phyloP scores from a whole-genome alignment of 2,329 filamentous ascomycete species.

The Trichoderma sp. region DNA sequence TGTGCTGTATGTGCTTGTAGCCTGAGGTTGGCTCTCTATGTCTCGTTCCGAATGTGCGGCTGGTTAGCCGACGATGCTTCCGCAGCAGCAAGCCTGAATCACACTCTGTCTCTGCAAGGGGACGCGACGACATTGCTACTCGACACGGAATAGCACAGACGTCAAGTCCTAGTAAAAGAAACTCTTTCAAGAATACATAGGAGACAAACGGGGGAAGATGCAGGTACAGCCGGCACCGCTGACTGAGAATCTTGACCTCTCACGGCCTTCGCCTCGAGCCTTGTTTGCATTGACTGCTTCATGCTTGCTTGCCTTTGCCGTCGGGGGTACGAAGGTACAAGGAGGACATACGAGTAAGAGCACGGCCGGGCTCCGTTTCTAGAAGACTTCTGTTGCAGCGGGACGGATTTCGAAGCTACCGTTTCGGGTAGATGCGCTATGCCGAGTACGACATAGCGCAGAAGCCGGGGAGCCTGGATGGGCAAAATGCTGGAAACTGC shows the following conservation, averaged over 20 bases:
- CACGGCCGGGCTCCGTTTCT: slow-evolving; percentile 9
- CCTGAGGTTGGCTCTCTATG: background rate
- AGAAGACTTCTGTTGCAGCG: slow-evolving; percentile 15
- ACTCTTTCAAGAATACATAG: background rate
- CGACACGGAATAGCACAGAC: too few relatives aligned
- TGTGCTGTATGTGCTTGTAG: background rate
- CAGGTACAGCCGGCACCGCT: background rate
- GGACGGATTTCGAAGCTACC: slow-evolving; percentile 15
- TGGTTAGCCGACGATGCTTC: background rate
- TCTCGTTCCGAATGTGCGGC: background rate
- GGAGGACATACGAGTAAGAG: background rate
- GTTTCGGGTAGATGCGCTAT: slow-evolving; percentile 25
- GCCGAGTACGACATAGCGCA: background rate
- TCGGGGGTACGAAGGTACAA: too few relatives aligned
- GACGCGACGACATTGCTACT: too few relatives aligned
- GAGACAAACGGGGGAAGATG: slow-evolving; percentile 3
- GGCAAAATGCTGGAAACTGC: background rate
- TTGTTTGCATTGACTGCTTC: slow-evolving; percentile 4
- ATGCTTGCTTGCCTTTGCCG: too few relatives aligned
- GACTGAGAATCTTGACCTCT: background rate
- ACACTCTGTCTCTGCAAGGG: too few relatives aligned
- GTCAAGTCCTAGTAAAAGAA: too few relatives aligned
- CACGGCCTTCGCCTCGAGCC: slow-evolving; percentile 12
- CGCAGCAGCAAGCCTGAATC: background rate
- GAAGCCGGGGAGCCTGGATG: too few relatives aligned